phyloP scores from a whole-genome alignment of 306 rosid species.

The Malus sylvestris region DNA sequence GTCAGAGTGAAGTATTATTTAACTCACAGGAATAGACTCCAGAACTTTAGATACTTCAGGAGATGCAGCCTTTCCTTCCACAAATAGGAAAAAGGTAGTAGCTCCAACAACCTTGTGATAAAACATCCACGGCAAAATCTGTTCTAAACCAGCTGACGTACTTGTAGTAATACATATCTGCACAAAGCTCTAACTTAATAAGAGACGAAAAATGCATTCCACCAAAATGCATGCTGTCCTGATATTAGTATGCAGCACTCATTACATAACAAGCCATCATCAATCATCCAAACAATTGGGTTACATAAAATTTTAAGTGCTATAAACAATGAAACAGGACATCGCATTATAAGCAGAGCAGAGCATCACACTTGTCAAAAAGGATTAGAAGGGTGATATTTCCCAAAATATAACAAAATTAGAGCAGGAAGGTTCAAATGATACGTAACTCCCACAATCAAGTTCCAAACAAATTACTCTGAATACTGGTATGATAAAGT shows the following conservation, averaged over 20 bases:
- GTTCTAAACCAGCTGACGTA: slow-evolving; percentile 90
- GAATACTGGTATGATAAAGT: not conserved
- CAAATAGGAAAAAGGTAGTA: slow-evolving; percentile 69
- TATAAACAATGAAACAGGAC: not conserved
- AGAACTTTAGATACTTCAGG: slow-evolving; percentile 68
- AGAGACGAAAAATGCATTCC: not conserved
- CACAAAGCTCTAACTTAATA: not conserved
- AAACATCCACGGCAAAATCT: slow-evolving; percentile 98
- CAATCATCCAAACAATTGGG: not conserved
- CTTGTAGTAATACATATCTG: slow-evolving; percentile 85
- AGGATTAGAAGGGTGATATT: not conserved
- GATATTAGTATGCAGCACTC: not conserved
- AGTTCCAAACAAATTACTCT: not conserved
- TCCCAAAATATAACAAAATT: not conserved
- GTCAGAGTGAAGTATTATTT: not conserved
- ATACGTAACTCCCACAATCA: not conserved
- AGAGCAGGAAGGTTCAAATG: not conserved
- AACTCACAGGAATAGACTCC: slow-evolving; percentile 85
- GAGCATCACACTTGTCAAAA: not conserved
- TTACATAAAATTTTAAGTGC: not conserved
- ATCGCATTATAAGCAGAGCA: not conserved
- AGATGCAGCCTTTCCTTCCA: slow-evolving; percentile 95
- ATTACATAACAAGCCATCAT: not conserved
- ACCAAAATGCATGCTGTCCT: not conserved
- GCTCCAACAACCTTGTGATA: slow-evolving; percentile 92